Evolutionary conservation across 2,329 filamentous ascomycete species (phyloP).

Genomic region (Ceratocystis colombiana): DNA sequence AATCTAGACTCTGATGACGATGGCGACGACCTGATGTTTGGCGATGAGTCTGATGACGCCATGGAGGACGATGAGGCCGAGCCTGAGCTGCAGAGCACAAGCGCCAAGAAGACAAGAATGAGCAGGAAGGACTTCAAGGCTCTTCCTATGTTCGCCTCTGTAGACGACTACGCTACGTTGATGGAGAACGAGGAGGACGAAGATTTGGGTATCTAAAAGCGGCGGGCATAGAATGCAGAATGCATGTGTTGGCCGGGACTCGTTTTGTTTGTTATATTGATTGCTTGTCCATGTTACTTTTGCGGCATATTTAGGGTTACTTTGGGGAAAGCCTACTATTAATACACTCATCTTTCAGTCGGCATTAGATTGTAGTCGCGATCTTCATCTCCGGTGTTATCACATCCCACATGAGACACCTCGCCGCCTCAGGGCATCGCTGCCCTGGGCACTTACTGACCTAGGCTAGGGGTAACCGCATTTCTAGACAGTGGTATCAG

Average conservation of each 20-base stretch:
- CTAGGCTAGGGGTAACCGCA: no score
- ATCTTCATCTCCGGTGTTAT: no score
- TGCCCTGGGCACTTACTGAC: no score
- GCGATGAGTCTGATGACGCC: conserved; percentile 39
- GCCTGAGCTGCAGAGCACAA: conserved; percentile 31
- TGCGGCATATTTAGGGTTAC: conserved; percentile 1
- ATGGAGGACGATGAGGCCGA: conserved; percentile 56
- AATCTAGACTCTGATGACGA: conserved; percentile 25
- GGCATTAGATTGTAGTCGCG: background rate
- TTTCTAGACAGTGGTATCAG: no score
- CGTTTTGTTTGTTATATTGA: conserved; percentile 12
- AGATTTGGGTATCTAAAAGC: conserved; percentile 23
- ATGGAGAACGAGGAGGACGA: conserved; percentile 60
- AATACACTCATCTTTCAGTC: conserved; percentile 19
- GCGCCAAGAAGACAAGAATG: conserved; percentile 39
- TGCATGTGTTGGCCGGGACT: background rate
- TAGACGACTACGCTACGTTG: conserved; percentile 84
- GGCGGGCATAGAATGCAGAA: conserved; percentile 3
- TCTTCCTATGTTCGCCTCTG: conserved; percentile 84
- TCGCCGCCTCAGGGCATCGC: no score
- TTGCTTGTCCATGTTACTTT: background rate
- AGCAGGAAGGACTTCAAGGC: conserved; percentile 79
- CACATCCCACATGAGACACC: no score
- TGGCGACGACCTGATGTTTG: conserved; percentile 34
- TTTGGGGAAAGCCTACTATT: conserved; percentile 2